Evolutionary conservation across 331 rosid species (phyloP).

Genomic region (Telfairia occidentalis): DNA sequence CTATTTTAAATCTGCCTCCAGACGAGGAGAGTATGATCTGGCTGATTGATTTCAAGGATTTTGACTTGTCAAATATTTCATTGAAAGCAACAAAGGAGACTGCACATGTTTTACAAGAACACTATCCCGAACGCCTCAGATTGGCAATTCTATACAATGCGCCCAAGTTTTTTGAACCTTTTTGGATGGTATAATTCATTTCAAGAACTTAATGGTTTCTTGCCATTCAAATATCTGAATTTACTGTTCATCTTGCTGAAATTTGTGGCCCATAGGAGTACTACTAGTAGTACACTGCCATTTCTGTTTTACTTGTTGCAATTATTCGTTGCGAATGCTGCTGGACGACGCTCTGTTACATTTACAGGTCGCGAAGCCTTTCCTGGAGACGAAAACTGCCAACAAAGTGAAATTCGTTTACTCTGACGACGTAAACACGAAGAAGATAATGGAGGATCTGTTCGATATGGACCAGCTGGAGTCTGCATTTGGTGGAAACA

Average conservation of each 20-base stretch:
- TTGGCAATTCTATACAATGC: conserved; percentile 67
- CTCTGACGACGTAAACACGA: conserved; percentile 35
- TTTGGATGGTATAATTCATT: conserved; percentile 43
- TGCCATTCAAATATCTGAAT: conserved; percentile 5
- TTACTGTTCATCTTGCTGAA: neutral
- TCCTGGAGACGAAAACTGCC: conserved; percentile 51
- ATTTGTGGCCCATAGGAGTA: conserved; percentile 5
- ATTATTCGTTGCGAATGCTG: neutral
- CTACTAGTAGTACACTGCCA: neutral
- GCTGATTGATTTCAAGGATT: conserved; percentile 79
- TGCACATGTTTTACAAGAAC: conserved; percentile 54
- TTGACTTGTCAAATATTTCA: conserved; percentile 56
- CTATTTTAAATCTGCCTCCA: conserved; percentile 54
- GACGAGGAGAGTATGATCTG: conserved; percentile 69
- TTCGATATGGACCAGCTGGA: conserved; percentile 65
- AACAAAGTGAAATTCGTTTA: conserved; percentile 64
- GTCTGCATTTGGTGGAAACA: conserved; percentile 77
- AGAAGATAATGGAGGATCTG: conserved; percentile 68
- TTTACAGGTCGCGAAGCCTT: conserved; percentile 64
- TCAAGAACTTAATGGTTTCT: neutral
- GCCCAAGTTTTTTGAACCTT: conserved; percentile 71
- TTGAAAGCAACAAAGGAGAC: conserved; percentile 57
- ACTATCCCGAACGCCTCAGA: conserved; percentile 77
- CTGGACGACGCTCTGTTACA: neutral
- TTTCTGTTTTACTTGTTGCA: conserved; percentile 2